Evolutionary conservation across 805 yeast genomes (phyloP), one percentile per base, ranked within the genome.

Genomic region (Wickerhamiella dianesei): DNA sequence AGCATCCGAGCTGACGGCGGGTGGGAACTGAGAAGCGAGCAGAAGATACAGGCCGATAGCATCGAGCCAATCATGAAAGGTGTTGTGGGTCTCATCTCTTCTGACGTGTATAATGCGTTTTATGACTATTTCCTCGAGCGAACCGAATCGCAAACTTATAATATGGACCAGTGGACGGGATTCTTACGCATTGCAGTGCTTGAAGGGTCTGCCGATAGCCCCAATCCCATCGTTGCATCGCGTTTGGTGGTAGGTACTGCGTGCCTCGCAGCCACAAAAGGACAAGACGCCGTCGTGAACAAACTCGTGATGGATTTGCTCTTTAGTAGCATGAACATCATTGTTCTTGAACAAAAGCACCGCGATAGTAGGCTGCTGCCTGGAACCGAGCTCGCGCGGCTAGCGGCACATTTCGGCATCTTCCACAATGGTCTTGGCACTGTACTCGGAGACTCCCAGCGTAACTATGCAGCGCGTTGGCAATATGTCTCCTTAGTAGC

Each of bases 111-210:
- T 21, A n/a, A 21, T 3, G 40, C 44, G 4, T 21, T 56, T 1
- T 57, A 57, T 48, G 47, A 44, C 9, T 56, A 50, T 25, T 49
- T 55, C n/a, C 39, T 57, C 16, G 45, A 47, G 3, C 43, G 45
- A 5, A 32, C 46, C 9, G 50, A 48, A 8, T 44, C 19, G 20
- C 45, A 48, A 6, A 6, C 32, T 25, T 6, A 36, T n/a, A 5
- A 17, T 5, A 6, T 36, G 17, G 19, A 14, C 14, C 5, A 36
- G 8, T 36, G 39, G 39, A 22, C n/a, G 17, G 25, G 14, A 4
- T n/a, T 39, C 9, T 9, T 39, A n/a, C n/a, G 16, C 8, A 39
- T 20, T 5, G 25, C 18, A 4, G 16, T 12, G 18, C 8, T 20
- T 5, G 22, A 39, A 13, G 25, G 14, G 21, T 25, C 12, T 25